Evolutionary conservation across 345 rosid species (phyloP).

Genomic region (Boechera retrofracta): DNA sequence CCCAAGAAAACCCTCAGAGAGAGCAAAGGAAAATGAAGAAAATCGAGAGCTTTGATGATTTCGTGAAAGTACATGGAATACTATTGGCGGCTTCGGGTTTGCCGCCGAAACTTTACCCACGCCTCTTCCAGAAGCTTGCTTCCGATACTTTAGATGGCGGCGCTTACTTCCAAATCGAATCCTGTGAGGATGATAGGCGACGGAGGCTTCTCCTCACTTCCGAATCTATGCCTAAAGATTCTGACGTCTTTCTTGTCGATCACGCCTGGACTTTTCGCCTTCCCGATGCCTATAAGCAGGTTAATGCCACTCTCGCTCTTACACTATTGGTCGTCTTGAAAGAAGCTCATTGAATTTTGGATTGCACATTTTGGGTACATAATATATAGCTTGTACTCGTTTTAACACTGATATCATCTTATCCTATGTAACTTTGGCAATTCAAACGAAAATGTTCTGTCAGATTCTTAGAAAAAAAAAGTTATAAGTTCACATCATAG

Average conservation of each 20-base stretch:
- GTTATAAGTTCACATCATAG: too few relatives aligned
- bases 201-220: conserved; percentile 74
- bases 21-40: conserved; percentile 22
- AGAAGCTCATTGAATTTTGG: neutral
- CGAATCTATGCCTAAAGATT: conserved; percentile 58
- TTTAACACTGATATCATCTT: too few relatives aligned
- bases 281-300: conserved; percentile 79
- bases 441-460: too few relatives aligned
- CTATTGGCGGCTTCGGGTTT: conserved; percentile 86
- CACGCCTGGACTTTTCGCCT: conserved; percentile 98
- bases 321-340: neutral
- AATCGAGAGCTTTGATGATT: conserved; percentile 70
- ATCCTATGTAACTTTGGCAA: too few relatives aligned
- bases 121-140: conserved; percentile 72
- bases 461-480: too few relatives aligned
- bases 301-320: neutral
- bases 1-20: conserved; percentile 1
- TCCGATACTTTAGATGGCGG: conserved; percentile 87
- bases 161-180: conserved; percentile 71
- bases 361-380: too few relatives aligned
- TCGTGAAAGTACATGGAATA: conserved; percentile 74
- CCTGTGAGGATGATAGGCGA: conserved; percentile 66
- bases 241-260: conserved; percentile 83
- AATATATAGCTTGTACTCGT: too few relatives aligned
- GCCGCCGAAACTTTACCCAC: conserved; percentile 69